Percentiles rank a stretch among this genome's conserved stretches.
These are phyloP conservation scores for Thraustochytrium sp. DNA, from an alignment of 352 stramenopile species.

Conservation along the genomic window DNA sequence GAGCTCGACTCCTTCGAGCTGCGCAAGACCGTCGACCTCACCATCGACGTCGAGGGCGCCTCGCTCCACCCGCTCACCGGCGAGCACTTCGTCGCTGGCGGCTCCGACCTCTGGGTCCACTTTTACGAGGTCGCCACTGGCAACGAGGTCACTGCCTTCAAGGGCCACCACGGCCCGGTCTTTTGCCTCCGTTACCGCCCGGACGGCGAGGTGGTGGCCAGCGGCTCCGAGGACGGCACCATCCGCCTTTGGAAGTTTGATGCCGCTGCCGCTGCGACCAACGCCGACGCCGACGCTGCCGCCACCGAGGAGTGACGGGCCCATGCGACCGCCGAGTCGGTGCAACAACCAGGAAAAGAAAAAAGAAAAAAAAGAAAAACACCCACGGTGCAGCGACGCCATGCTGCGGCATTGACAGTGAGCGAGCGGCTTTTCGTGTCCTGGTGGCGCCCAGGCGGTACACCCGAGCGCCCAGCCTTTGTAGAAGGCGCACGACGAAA, in stretches of 20 bases:
- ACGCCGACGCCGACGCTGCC: not conserved
- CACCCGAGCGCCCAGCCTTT: no score
- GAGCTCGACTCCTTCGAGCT: constrained; percentile 67
- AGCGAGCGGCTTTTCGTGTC: no score
- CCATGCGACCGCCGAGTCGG: not conserved
- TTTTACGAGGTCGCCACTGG: constrained; percentile 87
- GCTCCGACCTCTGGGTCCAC: constrained; percentile 91
- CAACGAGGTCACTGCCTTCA: constrained; percentile 83
- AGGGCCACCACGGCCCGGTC: constrained; percentile 94
- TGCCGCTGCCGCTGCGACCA: not conserved
- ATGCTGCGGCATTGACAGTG: no score
- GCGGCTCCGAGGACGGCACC: constrained; percentile 93
- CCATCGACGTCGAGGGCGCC: constrained; percentile 76
- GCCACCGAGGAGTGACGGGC: not conserved
- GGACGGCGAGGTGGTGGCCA: constrained; percentile 84
- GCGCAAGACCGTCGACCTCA: constrained; percentile 67
- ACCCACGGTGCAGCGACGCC: no score
- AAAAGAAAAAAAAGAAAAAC: no score
- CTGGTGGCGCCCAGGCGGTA: no score
- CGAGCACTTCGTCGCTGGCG: constrained; percentile 77
- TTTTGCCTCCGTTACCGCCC: constrained; percentile 90
- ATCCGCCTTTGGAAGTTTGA: constrained; percentile 84
- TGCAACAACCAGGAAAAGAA: not conserved
- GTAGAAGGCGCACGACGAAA: no score
- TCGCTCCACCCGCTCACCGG: constrained; percentile 63